Evolutionary conservation across 805 yeast genomes (phyloP).

Genomic region (baker's yeast (Saccharomyces cerevisiae)): DNA sequence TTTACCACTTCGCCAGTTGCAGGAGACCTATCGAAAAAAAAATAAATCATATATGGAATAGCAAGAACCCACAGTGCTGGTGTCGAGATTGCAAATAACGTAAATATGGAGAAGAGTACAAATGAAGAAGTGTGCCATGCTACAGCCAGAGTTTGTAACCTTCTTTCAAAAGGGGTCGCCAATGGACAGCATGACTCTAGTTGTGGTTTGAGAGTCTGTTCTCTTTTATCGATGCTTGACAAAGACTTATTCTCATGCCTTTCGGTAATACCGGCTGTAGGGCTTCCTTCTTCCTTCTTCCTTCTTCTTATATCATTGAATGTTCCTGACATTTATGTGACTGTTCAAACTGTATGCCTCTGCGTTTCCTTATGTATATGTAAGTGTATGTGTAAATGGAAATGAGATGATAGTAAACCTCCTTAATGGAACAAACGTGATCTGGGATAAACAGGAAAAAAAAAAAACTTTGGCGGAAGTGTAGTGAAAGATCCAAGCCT

Average conservation of each 20-base stretch:
- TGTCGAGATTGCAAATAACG: constrained; percentile 49
- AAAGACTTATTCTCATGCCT: neutral
- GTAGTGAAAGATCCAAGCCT: neutral
- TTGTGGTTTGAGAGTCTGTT: neutral
- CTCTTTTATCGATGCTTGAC: neutral
- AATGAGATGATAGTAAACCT: neutral
- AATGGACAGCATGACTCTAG: constrained; percentile 38
- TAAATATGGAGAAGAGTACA: constrained; percentile 39
- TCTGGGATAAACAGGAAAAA: neutral
- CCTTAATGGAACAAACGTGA: neutral
- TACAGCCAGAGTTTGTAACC: constrained; percentile 61
- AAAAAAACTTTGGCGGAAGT: neutral
- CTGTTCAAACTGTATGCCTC: neutral
- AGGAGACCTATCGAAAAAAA: constrained; percentile 55
- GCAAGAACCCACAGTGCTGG: constrained; percentile 62
- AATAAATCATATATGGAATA: constrained; percentile 56
- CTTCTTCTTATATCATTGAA: neutral
- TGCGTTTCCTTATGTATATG: neutral
- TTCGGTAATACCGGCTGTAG: neutral
- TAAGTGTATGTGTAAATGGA: neutral
- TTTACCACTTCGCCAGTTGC: constrained; percentile 61
- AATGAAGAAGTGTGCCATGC: constrained; percentile 71
- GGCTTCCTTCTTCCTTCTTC: neutral
- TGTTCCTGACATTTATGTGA: neutral
- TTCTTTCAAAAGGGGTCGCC: constrained; percentile 43